Conservation (phyloP, 2,329 filamentous ascomycete species). For the Aspergillus ibericus region DNA sequence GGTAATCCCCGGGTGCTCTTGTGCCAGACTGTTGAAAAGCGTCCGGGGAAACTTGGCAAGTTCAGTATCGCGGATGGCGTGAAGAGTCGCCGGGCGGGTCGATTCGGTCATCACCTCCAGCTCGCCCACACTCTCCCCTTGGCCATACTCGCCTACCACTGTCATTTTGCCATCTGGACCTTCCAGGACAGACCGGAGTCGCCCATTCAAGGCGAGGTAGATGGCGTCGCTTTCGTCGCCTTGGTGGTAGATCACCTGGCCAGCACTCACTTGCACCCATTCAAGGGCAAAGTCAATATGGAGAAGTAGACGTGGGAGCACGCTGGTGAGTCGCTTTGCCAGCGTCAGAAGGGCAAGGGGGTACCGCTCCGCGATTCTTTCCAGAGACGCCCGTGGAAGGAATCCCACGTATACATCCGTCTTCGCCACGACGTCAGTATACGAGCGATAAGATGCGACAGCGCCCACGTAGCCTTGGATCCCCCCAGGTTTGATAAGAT, state of each 20-base stretch:
- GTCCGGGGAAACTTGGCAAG: conserved; percentile 94
- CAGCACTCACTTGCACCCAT: conserved; percentile 95
- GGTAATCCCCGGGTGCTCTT: conserved; percentile 96
- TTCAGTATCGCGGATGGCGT: conserved; percentile 95
- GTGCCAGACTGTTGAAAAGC: conserved; percentile 93
- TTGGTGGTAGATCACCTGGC: conserved; percentile 91
- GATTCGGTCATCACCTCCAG: conserved; percentile 96
- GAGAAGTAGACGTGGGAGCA: conserved; percentile 83
- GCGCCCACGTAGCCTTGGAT: conserved; percentile 93
- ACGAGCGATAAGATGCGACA: conserved; percentile 91
- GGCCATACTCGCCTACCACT: conserved; percentile 88
- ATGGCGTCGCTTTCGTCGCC: conserved; percentile 97
- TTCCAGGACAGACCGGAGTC: conserved; percentile 80
- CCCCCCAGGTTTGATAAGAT: conserved; percentile 89
- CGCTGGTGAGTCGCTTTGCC: conserved; percentile 87
- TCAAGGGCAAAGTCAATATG: conserved; percentile 98
- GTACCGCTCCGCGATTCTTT: conserved; percentile 89
- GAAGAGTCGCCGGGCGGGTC: conserved; percentile 81
- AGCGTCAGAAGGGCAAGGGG: conserved; percentile 91
- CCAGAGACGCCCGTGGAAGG: conserved; percentile 77
- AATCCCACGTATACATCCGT: conserved; percentile 99
- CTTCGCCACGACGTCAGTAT: conserved; percentile 94
- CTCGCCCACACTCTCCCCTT: conserved; percentile 96
- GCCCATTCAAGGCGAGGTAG: conserved; percentile 94
- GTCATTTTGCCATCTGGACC: conserved; percentile 77